Conservation (phyloP, 192 early-diverging fungal genomes). For the Coemansia sp. region DNA sequence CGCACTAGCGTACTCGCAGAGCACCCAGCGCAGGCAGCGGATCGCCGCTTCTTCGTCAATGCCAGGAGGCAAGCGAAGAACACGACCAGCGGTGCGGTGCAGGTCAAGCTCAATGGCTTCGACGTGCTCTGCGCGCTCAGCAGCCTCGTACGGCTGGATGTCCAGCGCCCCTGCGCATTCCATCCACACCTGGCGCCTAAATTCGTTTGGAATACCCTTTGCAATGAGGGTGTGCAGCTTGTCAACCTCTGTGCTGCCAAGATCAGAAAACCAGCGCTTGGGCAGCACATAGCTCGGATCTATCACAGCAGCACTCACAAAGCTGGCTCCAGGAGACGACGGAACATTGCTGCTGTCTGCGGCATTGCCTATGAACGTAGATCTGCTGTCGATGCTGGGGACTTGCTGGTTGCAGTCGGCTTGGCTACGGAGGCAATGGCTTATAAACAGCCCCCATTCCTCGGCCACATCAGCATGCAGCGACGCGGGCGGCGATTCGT, state of each 20-base stretch:
- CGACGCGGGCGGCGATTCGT: conserved; percentile 7
- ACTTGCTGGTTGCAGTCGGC: conserved; percentile 11
- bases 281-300: conserved; percentile 14
- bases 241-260: conserved; percentile 1
- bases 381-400: conserved; percentile 15
- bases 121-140: neutral
- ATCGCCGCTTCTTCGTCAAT: conserved; percentile 8
- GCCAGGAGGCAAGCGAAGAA: neutral
- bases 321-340: neutral
- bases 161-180: conserved; percentile 41
- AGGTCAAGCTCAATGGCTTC: conserved; percentile 53
- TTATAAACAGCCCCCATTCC: conserved; percentile 36
- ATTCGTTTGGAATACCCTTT: conserved; percentile 28
- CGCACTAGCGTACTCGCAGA: conserved; percentile 31
- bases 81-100: conserved; percentile 19
- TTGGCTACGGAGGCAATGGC: conserved; percentile 15
- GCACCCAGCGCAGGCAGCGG: conserved; percentile 26
- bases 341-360: conserved; percentile 5
- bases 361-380: neutral
- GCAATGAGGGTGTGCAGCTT: conserved; percentile 24
- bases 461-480: conserved; percentile 25
- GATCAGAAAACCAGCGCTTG: conserved; percentile 23
- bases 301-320: neutral
- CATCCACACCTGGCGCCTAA: conserved; percentile 47
- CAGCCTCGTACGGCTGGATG: neutral